phyloP scores from a whole-genome alignment of 495 filamentous ascomycete species.

The Aspergillus coremiiformis region DNA sequence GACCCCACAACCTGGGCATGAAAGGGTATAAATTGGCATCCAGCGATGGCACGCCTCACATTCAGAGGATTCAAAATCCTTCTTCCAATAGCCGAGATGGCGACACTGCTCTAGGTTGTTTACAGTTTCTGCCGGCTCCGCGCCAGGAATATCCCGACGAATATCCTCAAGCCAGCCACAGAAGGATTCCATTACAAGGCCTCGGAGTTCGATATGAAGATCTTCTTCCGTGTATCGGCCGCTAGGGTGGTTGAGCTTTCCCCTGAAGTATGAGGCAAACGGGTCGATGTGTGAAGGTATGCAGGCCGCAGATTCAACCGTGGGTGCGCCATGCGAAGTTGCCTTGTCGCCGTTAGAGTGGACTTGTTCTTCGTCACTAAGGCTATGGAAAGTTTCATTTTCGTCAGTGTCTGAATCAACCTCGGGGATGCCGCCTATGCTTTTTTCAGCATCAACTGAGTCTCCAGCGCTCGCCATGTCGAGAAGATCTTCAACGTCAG shows the following conservation, averaged over 20 bases:
- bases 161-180: conserved; percentile 21
- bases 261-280: conserved; percentile 22
- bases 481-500: neutral
- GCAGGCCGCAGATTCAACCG: neutral
- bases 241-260: conserved; percentile 16
- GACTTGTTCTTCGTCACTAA: neutral
- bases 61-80: conserved; percentile 12
- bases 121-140: neutral
- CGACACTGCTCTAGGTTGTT: conserved; percentile 10
- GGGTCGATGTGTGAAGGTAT: conserved; percentile 5
- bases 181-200: conserved; percentile 25
- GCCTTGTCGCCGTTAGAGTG: neutral
- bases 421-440: neutral
- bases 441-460: neutral
- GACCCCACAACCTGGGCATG: conserved; percentile 26
- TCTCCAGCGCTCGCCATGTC: neutral
- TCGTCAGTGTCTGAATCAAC: neutral
- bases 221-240: conserved; percentile 23
- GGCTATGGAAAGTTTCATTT: neutral
- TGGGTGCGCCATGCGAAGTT: neutral
- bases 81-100: conserved; percentile 30
- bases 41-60: conserved; percentile 28
- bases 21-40: conserved; percentile 26
- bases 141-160: conserved; percentile 10
- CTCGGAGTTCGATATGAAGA: conserved; percentile 19